Evolutionary conservation across 768 basidiomycete species (phyloP), one percentile per base, ranked within the genome.

Genomic region (Suillus decipiens): DNA sequence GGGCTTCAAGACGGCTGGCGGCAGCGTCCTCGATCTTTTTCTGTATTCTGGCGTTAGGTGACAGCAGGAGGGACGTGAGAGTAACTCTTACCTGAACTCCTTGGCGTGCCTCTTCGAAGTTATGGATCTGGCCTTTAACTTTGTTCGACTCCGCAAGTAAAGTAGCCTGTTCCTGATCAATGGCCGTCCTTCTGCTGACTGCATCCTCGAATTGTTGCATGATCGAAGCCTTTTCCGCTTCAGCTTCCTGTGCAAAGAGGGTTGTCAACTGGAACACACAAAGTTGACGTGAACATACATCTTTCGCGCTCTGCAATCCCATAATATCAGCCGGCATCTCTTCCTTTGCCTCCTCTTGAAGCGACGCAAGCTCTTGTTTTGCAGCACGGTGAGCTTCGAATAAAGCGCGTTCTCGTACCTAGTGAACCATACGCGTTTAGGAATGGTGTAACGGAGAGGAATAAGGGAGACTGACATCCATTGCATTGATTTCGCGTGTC

Each of bases 321-420:
- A 82, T 78, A n/a, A 90, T 78, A 67, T 83, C 82, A 8, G 83
- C 84, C 2, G 90, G 88, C 72, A 89, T 77, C 14, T 90, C 89
- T 22, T 90, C 88, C 62, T 89, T 89, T 14, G 82, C 81, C 64
- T 89, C 88, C 41, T 82, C 77, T 65, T 88, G 83, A 19, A 90
- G 70, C 24, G 75, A 74, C 36, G 70, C 68, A 45, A 84, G 73
- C 2, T 65, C 67, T 8, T 64, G 39, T 70, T 79, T 86, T 36
- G 80, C 78, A 7, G 54, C 54, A 42, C 75, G 70, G 61, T 72
- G 63, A 31, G n/a, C 59, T 14, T 73, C 75, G 19, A 70, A 42
- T 50, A 71, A 64, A 15, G 47, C 59, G 53, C 61, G 72, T 59
- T 71, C 74, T 31, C 37, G 64, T 5, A 1, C 36, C 75, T 75